Percentiles rank a stretch among this genome's conserved stretches.
Evolutionary conservation across 768 basidiomycete species (phyloP).

Genomic region (Cubamyces sp.): DNA sequence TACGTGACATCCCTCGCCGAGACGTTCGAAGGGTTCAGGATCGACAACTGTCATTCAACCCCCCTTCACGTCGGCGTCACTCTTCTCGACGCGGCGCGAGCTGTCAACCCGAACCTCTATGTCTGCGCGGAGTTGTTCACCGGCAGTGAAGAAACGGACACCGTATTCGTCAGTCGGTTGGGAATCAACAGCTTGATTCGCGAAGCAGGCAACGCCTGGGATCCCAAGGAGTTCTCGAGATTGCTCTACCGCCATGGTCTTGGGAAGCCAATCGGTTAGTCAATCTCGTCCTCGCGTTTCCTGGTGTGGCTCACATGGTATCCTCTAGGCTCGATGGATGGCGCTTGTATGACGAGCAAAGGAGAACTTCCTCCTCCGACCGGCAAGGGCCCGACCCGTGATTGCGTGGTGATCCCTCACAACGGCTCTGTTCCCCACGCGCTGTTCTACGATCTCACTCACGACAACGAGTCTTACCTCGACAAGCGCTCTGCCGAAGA

Average conservation of each 20-base stretch:
- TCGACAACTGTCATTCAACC: conserved; percentile 99
- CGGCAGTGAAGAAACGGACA: conserved; percentile 92
- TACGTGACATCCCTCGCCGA: conserved; percentile 83
- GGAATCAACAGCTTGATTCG: conserved; percentile 94
- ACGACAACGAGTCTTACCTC: conserved; percentile 93
- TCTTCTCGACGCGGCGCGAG: conserved; percentile 90
- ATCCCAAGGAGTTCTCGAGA: conserved; percentile 89
- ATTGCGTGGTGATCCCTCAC: conserved; percentile 76
- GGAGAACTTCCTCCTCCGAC: conserved; percentile 83
- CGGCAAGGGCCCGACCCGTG: conserved; percentile 77
- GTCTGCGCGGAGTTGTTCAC: conserved; percentile 98
- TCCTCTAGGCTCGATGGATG: conserved; percentile 86
- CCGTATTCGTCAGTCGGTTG: conserved; percentile 86
- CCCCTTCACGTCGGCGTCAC: conserved; percentile 95
- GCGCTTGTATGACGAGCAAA: conserved; percentile 73
- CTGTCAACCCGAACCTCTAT: conserved; percentile 90
- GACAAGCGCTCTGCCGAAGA: conserved; percentile 95
- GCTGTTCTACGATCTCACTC: conserved; percentile 92
- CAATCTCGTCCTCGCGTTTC: neutral
- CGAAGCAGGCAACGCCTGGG: conserved; percentile 91
- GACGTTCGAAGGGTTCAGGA: conserved; percentile 93
- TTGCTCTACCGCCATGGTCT: conserved; percentile 89
- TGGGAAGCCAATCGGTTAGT: conserved; percentile 87
- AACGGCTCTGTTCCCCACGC: conserved; percentile 91
- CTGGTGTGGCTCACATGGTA: neutral